Evolutionary conservation across 139 green algal species (phyloP).

Genomic region (Gonium pectorale): DNA sequence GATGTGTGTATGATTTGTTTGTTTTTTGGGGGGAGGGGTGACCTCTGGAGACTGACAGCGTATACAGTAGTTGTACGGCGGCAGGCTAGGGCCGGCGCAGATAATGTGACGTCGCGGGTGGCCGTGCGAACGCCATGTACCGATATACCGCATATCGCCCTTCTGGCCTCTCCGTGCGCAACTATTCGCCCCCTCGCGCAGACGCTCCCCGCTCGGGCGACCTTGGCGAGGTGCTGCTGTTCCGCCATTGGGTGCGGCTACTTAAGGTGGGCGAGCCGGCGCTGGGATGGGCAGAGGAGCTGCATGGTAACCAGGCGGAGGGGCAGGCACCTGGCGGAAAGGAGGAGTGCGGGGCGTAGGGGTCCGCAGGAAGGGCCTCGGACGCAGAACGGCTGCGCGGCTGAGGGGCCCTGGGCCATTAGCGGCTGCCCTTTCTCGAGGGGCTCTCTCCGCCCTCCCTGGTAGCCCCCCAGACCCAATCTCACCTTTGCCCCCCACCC

Average conservation of each 20-base stretch:
- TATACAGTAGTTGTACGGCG: too few species aligned
- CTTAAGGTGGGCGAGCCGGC: constrained; percentile 3
- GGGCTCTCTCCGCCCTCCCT: not conserved
- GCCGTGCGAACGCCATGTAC: too few species aligned
- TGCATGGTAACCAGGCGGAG: not conserved
- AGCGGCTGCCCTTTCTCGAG: not conserved
- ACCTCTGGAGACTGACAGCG: not conserved
- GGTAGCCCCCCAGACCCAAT: not conserved
- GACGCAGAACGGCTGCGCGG: not conserved
- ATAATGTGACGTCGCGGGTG: not conserved
- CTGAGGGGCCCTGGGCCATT: too few species aligned
- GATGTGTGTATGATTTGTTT: not conserved
- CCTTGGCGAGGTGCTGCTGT: constrained; percentile 16
- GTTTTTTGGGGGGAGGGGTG: not conserved
- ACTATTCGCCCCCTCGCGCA: not conserved
- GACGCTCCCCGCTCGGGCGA: not conserved
- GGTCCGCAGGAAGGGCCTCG: not conserved
- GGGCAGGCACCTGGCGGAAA: not conserved
- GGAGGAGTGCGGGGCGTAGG: not conserved
- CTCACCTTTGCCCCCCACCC: not conserved
- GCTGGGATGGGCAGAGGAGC: not conserved
- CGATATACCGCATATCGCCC: not conserved
- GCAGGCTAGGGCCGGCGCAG: not conserved
- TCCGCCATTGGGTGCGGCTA: constrained; percentile 25
- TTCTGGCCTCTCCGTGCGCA: not conserved